These are phyloP conservation scores for Hymenoscyphus salicellus DNA, from an alignment of 2,329 filamentous ascomycete genomes.

Conservation along the genomic window DNA sequence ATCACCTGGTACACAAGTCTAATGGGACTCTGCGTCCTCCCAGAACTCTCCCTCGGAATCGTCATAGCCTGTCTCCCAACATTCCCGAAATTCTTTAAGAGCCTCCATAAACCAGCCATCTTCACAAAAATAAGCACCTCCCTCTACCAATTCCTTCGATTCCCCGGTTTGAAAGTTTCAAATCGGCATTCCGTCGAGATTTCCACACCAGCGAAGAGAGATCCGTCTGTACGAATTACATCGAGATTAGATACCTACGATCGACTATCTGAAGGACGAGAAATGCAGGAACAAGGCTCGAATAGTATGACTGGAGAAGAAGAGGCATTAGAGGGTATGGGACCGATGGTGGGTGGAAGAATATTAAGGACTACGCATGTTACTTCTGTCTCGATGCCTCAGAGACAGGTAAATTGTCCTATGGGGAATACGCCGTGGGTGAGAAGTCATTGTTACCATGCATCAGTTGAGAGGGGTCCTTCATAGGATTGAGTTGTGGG, in stretches of 20 bases:
- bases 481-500: too few species aligned
- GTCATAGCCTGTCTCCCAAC: slow-evolving; percentile 3
- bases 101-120: not conserved
- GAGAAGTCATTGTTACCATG: not conserved
- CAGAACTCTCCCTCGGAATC: slow-evolving; percentile 3
- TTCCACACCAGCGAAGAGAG: not conserved
- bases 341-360: not conserved
- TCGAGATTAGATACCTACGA: not conserved
- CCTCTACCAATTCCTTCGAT: not conserved
- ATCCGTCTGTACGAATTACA: not conserved
- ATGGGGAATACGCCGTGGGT: not conserved
- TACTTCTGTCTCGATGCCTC: not conserved
- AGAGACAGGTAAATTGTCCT: not conserved
- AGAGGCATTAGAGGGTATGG: not conserved
- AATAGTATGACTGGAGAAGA: not conserved
- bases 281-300: not conserved
- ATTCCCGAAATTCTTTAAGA: slow-evolving; percentile 1
- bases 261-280: not conserved
- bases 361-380: not conserved
- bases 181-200: not conserved
- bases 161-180: not conserved
- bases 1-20: not conserved
- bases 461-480: not conserved
- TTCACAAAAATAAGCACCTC: not conserved
- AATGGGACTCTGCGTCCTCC: not conserved